Evolutionary conservation across 208 protist species (phyloP).

Genomic region (Leishmania lainsoni): DNA sequence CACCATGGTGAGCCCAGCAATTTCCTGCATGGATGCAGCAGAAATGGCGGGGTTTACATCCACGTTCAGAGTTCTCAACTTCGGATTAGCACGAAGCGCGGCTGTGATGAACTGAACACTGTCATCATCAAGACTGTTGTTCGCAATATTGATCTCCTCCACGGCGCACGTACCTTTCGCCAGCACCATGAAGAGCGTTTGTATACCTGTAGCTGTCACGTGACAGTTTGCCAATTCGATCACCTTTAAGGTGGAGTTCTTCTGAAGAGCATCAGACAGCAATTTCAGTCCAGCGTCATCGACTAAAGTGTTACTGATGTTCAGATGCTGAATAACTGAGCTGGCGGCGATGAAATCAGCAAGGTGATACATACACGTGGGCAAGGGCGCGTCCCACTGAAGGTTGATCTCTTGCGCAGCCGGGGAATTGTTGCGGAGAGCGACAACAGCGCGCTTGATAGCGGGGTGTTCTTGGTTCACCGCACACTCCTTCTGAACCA

Average conservation of each 20-base stretch:
- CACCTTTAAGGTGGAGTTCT: constrained; percentile 65
- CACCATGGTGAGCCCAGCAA: constrained; percentile 67
- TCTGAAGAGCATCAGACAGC: constrained; percentile 54
- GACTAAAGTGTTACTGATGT: constrained; percentile 77
- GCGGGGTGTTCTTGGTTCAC: constrained; percentile 70
- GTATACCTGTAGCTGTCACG: constrained; percentile 71
- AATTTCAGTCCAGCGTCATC: constrained; percentile 68
- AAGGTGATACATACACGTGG: constrained; percentile 67
- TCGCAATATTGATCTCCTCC: constrained; percentile 82
- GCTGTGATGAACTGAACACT: constrained; percentile 55
- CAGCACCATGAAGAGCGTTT: constrained; percentile 56
- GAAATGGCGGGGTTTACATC: constrained; percentile 74
- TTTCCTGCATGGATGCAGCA: constrained; percentile 51
- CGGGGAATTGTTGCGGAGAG: constrained; percentile 52
- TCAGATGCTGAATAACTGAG: constrained; percentile 60
- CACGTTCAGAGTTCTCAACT: constrained; percentile 70
- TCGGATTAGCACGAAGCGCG: constrained; percentile 64
- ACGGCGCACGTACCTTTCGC: constrained; percentile 47
- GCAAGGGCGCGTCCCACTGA: constrained; percentile 71
- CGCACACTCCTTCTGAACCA: constrained; percentile 70
- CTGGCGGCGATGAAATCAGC: constrained; percentile 56
- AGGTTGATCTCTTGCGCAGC: constrained; percentile 64
- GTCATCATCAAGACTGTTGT: constrained; percentile 76
- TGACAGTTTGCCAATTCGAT: constrained; percentile 88
- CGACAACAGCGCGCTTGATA: constrained; percentile 71